A percentile compares a stretch with the other conserved stretches of the same genome.
phyloP scores from a whole-genome alignment of 2,329 filamentous ascomycete species.

The Mycosphaerella sp. region DNA sequence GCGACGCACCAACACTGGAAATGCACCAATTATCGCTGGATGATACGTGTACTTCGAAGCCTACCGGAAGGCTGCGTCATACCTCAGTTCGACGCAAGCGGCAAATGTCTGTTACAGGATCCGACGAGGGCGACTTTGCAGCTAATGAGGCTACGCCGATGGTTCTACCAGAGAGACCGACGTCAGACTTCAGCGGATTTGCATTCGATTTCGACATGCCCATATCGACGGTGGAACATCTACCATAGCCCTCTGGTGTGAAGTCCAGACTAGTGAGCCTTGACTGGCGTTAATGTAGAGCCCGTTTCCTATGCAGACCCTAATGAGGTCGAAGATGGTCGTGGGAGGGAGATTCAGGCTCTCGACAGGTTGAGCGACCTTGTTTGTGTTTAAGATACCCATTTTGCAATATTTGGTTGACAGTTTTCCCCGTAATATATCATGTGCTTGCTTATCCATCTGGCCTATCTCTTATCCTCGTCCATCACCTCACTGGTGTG shows the following conservation, averaged over 20 bases:
- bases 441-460: not conserved
- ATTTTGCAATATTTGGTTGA: conserved; percentile 4
- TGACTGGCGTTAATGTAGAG: too few species aligned
- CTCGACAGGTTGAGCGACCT: conserved; percentile 1
- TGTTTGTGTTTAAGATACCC: conserved; percentile 4
- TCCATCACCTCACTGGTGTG: too few species aligned
- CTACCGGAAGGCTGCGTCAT: conserved; percentile 2
- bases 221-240: not conserved
- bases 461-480: not conserved
- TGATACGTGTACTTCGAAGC: not conserved
- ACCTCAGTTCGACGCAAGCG: conserved; percentile 2
- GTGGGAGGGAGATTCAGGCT: conserved; percentile 7
- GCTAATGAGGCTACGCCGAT: conserved; percentile 1
- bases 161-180: conserved; percentile 2
- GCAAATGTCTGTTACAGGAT: not conserved
- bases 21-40: conserved; percentile 15
- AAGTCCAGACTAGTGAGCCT: not conserved
- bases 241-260: too few species aligned
- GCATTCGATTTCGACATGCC: conserved; percentile 15
- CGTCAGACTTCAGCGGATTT: conserved; percentile 1
- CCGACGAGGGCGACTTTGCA: not conserved
- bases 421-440: not conserved
- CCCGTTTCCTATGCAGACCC: too few species aligned
- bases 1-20: conserved; percentile 14
- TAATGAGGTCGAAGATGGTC: conserved; percentile 13